Evolutionary conservation across 441 rosid species (phyloP).

Genomic region (Populus hybrid): DNA sequence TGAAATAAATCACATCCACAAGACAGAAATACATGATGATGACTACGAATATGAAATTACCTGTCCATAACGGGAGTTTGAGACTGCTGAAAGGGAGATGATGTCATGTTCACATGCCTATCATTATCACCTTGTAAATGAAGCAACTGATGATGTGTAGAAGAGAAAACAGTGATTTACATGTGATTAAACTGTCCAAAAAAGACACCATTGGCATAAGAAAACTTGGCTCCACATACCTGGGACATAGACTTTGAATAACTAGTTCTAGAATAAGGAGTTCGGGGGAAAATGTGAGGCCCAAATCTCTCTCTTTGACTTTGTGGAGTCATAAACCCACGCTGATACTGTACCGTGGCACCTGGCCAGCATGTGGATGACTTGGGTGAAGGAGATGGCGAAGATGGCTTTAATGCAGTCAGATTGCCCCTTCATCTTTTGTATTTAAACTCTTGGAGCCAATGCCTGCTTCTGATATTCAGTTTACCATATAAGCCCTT

Average conservation of each 20-base stretch:
- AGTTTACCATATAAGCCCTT: slow-evolving; percentile 72
- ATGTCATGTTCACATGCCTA: slow-evolving; percentile 31
- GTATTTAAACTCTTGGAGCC: slow-evolving; percentile 36
- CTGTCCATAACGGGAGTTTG: slow-evolving; percentile 48
- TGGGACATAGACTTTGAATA: slow-evolving; percentile 61
- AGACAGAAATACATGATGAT: neutral
- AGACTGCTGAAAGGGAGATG: slow-evolving; percentile 43
- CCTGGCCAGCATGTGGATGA: slow-evolving; percentile 81
- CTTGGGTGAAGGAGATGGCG: slow-evolving; percentile 50
- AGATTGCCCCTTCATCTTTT: slow-evolving; percentile 47
- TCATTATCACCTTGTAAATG: slow-evolving; percentile 42
- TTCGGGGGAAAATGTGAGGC: slow-evolving; percentile 59
- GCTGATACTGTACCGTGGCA: slow-evolving; percentile 56
- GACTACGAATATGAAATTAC: slow-evolving; percentile 29
- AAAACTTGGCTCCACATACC: slow-evolving; percentile 39
- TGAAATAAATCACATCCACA: neutral
- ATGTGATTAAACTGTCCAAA: slow-evolving; percentile 8
- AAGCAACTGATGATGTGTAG: slow-evolving; percentile 33
- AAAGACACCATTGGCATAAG: slow-evolving; percentile 12
- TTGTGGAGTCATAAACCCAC: slow-evolving; percentile 59
- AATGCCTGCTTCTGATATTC: slow-evolving; percentile 41
- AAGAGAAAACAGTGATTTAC: slow-evolving; percentile 14
- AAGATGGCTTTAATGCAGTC: slow-evolving; percentile 37
- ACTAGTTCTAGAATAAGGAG: slow-evolving; percentile 76
- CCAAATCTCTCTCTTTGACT: slow-evolving; percentile 59